A percentile compares a stretch with the other conserved stretches of the same genome.
These are phyloP conservation scores for Takashimella tepidaria DNA, from an alignment of 1,284 basidiomycete species.

Conservation along the genomic window DNA sequence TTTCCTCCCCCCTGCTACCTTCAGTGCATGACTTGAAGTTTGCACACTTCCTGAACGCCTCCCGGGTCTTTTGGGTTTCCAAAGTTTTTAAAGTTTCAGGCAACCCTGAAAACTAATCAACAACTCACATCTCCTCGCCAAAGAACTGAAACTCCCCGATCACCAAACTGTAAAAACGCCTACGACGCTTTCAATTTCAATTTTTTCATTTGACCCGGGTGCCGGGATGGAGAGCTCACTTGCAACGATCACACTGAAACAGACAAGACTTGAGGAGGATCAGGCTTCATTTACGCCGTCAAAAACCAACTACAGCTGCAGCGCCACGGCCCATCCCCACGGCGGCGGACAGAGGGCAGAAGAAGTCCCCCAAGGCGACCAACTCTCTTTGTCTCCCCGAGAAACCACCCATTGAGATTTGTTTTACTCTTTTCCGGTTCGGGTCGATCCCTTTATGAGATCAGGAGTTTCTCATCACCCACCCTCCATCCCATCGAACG, in stretches of 20 bases:
- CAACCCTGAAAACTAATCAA: not conserved
- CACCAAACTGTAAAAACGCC: not conserved
- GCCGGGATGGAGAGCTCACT: too few species aligned
- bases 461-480: not conserved
- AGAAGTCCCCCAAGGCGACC: not conserved
- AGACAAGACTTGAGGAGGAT: too few species aligned
- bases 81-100: not conserved
- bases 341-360: too few species aligned
- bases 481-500: too few species aligned
- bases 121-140: not conserved
- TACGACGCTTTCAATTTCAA: not conserved
- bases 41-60: not conserved
- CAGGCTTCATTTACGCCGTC: too few species aligned
- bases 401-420: not conserved
- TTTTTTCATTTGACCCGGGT: not conserved
- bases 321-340: too few species aligned
- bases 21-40: not conserved
- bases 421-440: not conserved
- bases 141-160: not conserved
- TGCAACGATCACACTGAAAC: too few species aligned
- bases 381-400: not conserved
- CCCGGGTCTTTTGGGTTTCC: not conserved
- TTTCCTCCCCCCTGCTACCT: not conserved
- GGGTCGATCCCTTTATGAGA: not conserved
- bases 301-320: too few species aligned